These are phyloP conservation scores for Solanum arcanum DNA, from an alignment of 257 asterid species.

Conservation along the genomic window DNA sequence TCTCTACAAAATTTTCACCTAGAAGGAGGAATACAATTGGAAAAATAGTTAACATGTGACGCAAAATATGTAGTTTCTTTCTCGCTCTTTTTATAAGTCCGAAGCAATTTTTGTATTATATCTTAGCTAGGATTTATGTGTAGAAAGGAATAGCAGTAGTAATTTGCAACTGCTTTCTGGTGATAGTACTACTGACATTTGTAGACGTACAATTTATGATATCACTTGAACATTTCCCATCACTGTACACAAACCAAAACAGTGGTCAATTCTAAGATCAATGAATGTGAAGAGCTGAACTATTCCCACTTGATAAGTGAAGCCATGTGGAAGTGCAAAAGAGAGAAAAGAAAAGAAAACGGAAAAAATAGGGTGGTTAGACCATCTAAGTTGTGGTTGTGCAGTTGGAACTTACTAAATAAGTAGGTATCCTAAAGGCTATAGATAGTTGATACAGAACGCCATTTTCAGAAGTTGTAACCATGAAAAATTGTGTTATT, in stretches of 20 bases:
- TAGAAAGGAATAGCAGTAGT: not conserved
- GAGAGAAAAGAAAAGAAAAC: not conserved
- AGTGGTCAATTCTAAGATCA: not conserved
- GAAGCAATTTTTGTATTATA: not conserved
- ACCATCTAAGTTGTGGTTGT: not conserved
- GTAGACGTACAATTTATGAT: not conserved
- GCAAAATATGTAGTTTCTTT: not conserved
- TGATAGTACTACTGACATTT: not conserved
- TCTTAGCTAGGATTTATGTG: not conserved
- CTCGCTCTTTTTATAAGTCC: not conserved
- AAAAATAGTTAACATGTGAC: not conserved
- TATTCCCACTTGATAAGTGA: not conserved
- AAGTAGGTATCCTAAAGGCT: not conserved
- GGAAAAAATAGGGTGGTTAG: not conserved
- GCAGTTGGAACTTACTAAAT: not conserved
- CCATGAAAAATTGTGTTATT: not conserved
- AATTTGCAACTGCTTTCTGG: not conserved
- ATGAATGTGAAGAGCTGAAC: not conserved
- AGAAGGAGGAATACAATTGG: not conserved
- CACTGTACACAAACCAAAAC: not conserved
- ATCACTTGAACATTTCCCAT: not conserved
- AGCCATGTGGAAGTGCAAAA: not conserved
- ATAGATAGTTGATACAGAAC: not conserved
- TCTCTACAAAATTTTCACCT: not conserved
- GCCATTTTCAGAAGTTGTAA: not conserved